Conservation (phyloP, 306 rosid genomes). For the Trifolium pratense region DNA sequence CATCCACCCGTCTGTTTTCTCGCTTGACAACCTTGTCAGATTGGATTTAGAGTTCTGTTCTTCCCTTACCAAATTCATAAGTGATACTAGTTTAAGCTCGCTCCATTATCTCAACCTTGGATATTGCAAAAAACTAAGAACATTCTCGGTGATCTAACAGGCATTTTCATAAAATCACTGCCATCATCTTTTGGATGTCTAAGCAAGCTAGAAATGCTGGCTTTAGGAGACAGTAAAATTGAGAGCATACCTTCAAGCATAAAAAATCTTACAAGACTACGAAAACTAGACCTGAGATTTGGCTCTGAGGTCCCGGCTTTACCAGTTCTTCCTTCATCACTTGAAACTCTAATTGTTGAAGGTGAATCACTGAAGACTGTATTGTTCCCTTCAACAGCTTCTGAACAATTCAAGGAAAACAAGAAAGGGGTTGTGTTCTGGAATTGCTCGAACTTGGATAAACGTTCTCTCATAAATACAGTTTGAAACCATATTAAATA, state of each 20-base stretch:
- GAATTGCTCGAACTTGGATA: too few species aligned
- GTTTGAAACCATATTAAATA: too few species aligned
- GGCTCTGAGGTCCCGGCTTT: too few species aligned
- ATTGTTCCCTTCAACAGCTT: too few species aligned
- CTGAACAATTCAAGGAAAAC: too few species aligned
- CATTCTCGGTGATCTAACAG: not conserved
- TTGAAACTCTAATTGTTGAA: not conserved
- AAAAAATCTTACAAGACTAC: not conserved
- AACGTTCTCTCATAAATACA: too few species aligned
- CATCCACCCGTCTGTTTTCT: not conserved
- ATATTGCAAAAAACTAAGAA: not conserved
- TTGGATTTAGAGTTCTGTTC: not conserved
- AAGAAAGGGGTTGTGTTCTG: too few species aligned
- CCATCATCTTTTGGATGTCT: not conserved
- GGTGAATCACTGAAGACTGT: too few species aligned
- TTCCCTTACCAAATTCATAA: not conserved
- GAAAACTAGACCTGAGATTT: not conserved
- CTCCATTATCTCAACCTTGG: not conserved
- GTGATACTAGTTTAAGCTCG: not conserved
- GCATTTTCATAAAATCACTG: not conserved
- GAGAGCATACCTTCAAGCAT: not conserved
- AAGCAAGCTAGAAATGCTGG: not conserved
- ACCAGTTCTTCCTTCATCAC: not conserved
- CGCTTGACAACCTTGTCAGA: not conserved
- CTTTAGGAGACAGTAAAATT: not conserved